Conservation (phyloP, 441 rosid species). For the Populus trichocarpa region DNA sequence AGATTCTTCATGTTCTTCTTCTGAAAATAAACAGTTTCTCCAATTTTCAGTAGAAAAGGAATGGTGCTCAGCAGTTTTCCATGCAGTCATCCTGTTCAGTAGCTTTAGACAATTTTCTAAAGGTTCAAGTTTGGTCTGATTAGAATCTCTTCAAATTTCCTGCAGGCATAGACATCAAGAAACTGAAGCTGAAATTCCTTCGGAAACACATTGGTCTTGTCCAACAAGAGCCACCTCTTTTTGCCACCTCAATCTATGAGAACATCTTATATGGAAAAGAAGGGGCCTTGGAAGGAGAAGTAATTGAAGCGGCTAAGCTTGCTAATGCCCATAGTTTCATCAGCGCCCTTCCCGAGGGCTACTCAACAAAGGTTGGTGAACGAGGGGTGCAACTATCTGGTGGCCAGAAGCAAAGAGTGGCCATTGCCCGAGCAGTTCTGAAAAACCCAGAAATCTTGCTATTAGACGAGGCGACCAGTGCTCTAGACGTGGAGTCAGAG, state of each 20-base stretch:
- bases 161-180: conserved; percentile 69
- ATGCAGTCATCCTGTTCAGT: not conserved
- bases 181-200: conserved; percentile 57
- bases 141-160: not conserved
- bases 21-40: not conserved
- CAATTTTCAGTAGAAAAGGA: not conserved
- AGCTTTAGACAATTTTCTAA: not conserved
- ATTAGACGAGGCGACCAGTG: conserved; percentile 89
- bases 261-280: conserved; percentile 85
- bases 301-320: conserved; percentile 71
- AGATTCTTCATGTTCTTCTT: not conserved
- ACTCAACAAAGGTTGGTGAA: conserved; percentile 77
- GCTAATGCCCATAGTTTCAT: conserved; percentile 84
- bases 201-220: conserved; percentile 81
- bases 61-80: not conserved
- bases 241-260: conserved; percentile 76
- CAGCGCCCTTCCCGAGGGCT: conserved; percentile 78
- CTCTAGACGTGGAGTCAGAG: conserved; percentile 77
- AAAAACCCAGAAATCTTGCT: conserved; percentile 84
- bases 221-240: conserved; percentile 93
- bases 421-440: conserved; percentile 83
- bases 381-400: conserved; percentile 91
- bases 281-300: conserved; percentile 75
- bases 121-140: not conserved
- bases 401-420: conserved; percentile 85